These are phyloP conservation scores for Malania oleifera DNA, from an alignment of 164 flowering plant genomes.

Conservation along the genomic window DNA sequence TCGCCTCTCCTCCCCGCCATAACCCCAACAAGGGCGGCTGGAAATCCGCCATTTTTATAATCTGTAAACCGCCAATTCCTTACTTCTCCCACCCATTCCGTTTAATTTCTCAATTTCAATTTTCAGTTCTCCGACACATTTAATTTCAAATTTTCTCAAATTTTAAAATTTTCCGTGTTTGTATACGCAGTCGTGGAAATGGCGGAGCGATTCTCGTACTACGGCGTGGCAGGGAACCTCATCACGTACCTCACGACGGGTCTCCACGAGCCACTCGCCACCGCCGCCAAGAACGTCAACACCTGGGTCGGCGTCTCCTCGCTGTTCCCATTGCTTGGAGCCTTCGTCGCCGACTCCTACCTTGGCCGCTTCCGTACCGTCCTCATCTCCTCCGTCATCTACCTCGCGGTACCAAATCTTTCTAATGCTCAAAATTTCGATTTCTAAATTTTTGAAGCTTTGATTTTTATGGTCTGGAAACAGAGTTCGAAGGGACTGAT, in stretches of 20 bases:
- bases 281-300: constrained; percentile 55
- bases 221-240: constrained; percentile 48
- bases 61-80: constrained; percentile 29
- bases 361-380: constrained; percentile 59
- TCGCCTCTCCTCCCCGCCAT: too few species aligned
- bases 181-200: constrained; percentile 48
- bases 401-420: constrained; percentile 34
- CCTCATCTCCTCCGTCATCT: constrained; percentile 34
- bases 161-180: not conserved
- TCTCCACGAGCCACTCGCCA: constrained; percentile 28
- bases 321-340: constrained; percentile 58
- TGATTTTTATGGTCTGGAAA: too few species aligned
- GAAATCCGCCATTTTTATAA: constrained; percentile 33
- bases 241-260: constrained; percentile 44
- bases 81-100: too few species aligned
- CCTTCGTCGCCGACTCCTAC: constrained; percentile 56
- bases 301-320: constrained; percentile 53
- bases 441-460: too few species aligned
- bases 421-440: too few species aligned
- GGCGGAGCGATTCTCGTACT: constrained; percentile 56
- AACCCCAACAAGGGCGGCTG: constrained; percentile 16
- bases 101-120: too few species aligned
- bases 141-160: too few species aligned
- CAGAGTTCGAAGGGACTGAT: too few species aligned
- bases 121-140: too few species aligned